Evolutionary conservation across 108 stramenopile genomes (phyloP), one percentile per base, ranked within the genome.

Genomic region (Aureococcus anophagefferens): DNA sequence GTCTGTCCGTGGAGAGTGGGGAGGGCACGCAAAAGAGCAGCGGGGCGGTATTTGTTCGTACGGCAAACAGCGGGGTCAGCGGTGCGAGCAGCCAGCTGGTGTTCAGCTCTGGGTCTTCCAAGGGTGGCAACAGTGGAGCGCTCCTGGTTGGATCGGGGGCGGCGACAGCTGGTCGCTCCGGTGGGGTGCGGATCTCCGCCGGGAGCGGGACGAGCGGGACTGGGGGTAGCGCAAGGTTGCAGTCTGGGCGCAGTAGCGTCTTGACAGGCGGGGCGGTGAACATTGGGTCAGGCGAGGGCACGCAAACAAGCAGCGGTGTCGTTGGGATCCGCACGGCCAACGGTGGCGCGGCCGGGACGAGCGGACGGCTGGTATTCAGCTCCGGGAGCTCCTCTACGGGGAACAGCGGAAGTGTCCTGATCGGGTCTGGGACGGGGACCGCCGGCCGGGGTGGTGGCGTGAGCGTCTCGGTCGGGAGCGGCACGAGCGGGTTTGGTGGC

Each of bases 371-470:
- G 3, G 51, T 59, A 1, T 59, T 59, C 51, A 25, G 21, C 21
- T 18, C 51, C 51, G 51, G 51, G 25, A 4, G 7, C 7, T 16
- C 51, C 7, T 9, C 14, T 1, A 4, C 21, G 1, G 51, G 51
- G 3, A 59, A 59, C 51, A 25, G 21, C 21, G 51, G 51, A 1
- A 25, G 21, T 1, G 25, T 59, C 51, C 51, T n/a, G 18, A n/a
- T 74, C 16, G 40, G 31, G 29, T 40, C 73, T 0, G 73, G 73
- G 0, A 33, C n/a, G 14, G 73, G 66, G 15, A 68, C 71, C 63
- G 36, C 33, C 18, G 33, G 63, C 29, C 30, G 35, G 5, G 72
- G 65, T 30, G 72, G 72, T 0, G 30, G 64, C 30, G 45, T 67
- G 16, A 25, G 21, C 30, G 31, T 67, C 33, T 30, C 65, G 13